Conservation (phyloP, 2,329 filamentous ascomycete genomes). For the Penicillium frequentans region DNA sequence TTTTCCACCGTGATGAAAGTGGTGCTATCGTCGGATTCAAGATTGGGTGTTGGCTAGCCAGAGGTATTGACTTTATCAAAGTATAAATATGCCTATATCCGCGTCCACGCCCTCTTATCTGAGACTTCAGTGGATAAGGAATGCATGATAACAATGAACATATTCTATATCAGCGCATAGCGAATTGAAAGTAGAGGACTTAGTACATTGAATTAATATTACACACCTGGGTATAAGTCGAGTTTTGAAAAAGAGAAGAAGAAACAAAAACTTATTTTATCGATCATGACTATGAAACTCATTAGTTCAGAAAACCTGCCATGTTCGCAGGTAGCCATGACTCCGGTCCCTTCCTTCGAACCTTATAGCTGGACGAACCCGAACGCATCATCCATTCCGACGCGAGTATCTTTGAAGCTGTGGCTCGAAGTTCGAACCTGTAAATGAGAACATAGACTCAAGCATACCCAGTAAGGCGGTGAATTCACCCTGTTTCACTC, state of each 20-base stretch:
- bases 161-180: neutral
- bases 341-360: neutral
- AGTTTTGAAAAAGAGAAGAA: neutral
- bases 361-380: slow-evolving; percentile 19
- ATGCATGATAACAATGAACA: no score
- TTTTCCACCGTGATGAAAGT: slow-evolving; percentile 30
- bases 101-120: neutral
- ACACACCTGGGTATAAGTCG: neutral
- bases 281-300: neutral
- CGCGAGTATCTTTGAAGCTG: slow-evolving; percentile 20
- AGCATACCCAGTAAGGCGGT: slow-evolving; percentile 23
- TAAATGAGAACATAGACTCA: slow-evolving; percentile 22
- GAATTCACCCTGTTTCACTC: slow-evolving; percentile 9
- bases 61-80: slow-evolving; percentile 21
- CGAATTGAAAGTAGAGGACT: neutral
- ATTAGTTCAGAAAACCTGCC: neutral
- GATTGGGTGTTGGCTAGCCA: slow-evolving; percentile 46
- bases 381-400: slow-evolving; percentile 21
- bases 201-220: neutral
- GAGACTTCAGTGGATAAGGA: no score
- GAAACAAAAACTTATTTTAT: neutral
- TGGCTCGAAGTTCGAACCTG: slow-evolving; percentile 15
- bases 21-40: slow-evolving; percentile 27
- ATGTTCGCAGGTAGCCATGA: neutral
- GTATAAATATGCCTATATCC: neutral